Evolutionary conservation across 768 basidiomycete genomes (phyloP).

Genomic region (Termitomyces sp.): DNA sequence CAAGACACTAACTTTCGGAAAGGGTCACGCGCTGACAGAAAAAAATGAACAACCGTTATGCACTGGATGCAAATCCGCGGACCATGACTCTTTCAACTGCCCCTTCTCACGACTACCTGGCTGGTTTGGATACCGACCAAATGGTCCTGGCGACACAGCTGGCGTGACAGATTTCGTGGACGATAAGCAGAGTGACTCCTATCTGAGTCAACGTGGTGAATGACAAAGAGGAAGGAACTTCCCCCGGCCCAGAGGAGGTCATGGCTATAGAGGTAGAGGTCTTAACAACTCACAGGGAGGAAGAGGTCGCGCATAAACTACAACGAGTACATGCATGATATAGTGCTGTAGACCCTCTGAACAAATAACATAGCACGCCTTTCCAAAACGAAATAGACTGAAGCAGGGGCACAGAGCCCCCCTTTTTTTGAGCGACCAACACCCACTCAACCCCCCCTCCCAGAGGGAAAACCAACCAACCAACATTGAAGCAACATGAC

Average conservation of each 20-base stretch:
- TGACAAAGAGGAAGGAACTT: not conserved
- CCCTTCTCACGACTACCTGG: not conserved
- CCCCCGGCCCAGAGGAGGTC: too few species aligned
- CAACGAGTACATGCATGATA: too few species aligned
- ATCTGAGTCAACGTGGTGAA: fast-evolving
- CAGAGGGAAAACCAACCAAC: too few species aligned
- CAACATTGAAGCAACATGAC: too few species aligned
- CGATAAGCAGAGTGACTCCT: fast-evolving
- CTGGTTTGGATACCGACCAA: not conserved
- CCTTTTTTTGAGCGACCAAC: too few species aligned
- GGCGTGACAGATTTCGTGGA: not conserved
- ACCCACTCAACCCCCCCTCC: too few species aligned
- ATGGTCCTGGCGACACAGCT: not conserved
- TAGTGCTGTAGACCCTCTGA: too few species aligned
- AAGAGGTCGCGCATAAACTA: too few species aligned
- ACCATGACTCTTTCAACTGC: not conserved
- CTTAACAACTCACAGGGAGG: too few species aligned
- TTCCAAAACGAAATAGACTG: too few species aligned
- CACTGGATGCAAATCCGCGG: not conserved
- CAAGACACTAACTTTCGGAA: not conserved
- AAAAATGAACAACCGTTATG: not conserved
- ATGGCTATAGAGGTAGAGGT: not conserved
- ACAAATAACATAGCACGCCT: too few species aligned
- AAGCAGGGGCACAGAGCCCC: too few species aligned
- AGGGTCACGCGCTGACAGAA: not conserved